Evolutionary conservation across 2,329 filamentous ascomycete genomes (phyloP).

Genomic region (Tolypocladium ovalisporum): DNA sequence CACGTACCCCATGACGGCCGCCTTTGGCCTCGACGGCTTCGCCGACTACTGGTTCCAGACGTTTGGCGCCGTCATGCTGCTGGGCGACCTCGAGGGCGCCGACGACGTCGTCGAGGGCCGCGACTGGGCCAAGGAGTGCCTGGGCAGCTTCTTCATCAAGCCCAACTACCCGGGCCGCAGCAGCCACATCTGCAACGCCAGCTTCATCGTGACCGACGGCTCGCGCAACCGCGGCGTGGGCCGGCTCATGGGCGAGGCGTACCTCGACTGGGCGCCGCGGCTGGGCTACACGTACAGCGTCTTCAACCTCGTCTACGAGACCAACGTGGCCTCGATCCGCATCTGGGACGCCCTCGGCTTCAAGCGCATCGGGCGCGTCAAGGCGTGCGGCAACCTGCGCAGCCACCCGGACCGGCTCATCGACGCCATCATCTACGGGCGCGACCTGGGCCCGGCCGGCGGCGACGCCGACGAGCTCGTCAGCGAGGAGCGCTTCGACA

Average conservation of each 20-base stretch:
- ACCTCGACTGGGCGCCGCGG: conserved; percentile 68
- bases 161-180: conserved; percentile 87
- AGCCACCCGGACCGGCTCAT: conserved; percentile 58
- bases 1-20: conserved; percentile 79
- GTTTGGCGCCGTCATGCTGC: conserved; percentile 78
- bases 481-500: conserved; percentile 95
- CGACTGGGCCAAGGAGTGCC: conserved; percentile 71
- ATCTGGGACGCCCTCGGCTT: conserved; percentile 91
- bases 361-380: conserved; percentile 80
- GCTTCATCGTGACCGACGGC: conserved; percentile 64
- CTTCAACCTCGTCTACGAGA: conserved; percentile 92
- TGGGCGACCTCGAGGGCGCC: conserved; percentile 59
- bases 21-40: conserved; percentile 64
- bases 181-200: conserved; percentile 83
- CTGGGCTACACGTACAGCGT: conserved; percentile 85
- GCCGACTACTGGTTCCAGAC: conserved; percentile 84
- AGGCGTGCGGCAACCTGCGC: conserved; percentile 57
- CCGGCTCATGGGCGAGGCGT: conserved; percentile 64
- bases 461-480: conserved; percentile 68
- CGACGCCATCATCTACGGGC: conserved; percentile 70
- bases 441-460: conserved; percentile 54
- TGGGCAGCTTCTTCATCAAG: conserved; percentile 90
- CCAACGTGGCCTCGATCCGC: conserved; percentile 77
- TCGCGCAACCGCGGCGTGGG: conserved; percentile 65
- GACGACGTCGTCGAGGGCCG: conserved; percentile 46